Evolutionary conservation across 1,139 yeast genomes (phyloP), one percentile per base, ranked within the genome.

Genomic region (Hyphopichia pseudoburtonii): DNA sequence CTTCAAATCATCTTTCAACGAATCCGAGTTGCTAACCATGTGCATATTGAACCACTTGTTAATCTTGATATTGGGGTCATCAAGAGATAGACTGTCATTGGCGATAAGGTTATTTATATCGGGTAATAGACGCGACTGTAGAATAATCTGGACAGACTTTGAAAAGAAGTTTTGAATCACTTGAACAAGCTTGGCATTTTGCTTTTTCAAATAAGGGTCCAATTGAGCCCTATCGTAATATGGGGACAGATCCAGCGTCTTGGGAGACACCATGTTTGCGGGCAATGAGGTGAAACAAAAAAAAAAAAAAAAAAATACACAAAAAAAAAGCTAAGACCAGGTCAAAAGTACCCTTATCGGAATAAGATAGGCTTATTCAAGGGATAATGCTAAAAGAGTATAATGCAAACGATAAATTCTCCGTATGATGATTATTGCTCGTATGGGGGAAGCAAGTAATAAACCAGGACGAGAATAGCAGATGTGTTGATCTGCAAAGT

Each of bases 31-130:
- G 37, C 63, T 69, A 30, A 52, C 47, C 37, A 80, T 61, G 45
- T 80, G 82, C 15, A 87, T 56, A 51, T 85, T 84, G 66, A 86
- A 87, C 94, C 87, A 80, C 46, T 71, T 74, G 53, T 78, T 77
- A 40, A 63, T 47, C 45, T 65, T 67, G 19, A 40, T 40, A 30
- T 39, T 38, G 11, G 47, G 42, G n/a, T n/a, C n/a, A n/a, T n/a
- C n/a, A n/a, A n/a, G n/a, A n/a, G n/a, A n/a, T n/a, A n/a, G n/a
- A n/a, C n/a, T n/a, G n/a, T n/a, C n/a, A n/a, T n/a, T n/a, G n/a
- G n/a, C n/a, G n/a, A n/a, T n/a, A n/a, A n/a, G n/a, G 17, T 38
- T 44, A 17, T 33, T 41, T 27, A 41, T 26, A n/a, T 48, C 56
- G 6, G 41, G 37, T 15, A 41, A 35, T 11, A 50, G 41, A 35